Percentiles rank a stretch among this genome's conserved stretches.
These are phyloP conservation scores for Planoprotostelium fungivorum DNA, from an alignment of 78 protist species.

Conservation along the genomic window DNA sequence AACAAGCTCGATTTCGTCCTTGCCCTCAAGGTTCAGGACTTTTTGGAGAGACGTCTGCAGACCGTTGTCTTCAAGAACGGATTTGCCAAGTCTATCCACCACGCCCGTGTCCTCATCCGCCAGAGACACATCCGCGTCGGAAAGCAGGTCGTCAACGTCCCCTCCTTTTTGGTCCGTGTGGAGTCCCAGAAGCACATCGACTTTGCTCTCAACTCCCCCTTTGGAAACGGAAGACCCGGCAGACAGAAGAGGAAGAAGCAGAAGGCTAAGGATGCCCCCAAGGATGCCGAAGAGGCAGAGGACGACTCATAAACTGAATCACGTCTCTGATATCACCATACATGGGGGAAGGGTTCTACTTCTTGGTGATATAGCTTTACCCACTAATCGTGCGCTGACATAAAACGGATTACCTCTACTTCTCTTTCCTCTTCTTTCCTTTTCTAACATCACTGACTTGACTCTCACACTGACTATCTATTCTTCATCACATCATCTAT, in stretches of 20 bases:
- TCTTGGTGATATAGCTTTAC: too few relatives aligned
- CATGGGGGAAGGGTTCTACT: too few relatives aligned
- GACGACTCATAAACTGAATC: neutral
- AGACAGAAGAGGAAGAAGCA: conserved; percentile 86
- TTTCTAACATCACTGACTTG: neutral
- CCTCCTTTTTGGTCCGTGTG: conserved; percentile 98
- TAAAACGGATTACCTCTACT: neutral
- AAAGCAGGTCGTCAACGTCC: conserved; percentile 96
- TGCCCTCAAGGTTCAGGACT: conserved; percentile 89
- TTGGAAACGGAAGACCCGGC: conserved; percentile 92
- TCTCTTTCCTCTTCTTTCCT: neutral
- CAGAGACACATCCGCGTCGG: conserved; percentile 99
- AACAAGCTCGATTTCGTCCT: conserved; percentile 98
- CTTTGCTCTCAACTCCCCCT: conserved; percentile 84
- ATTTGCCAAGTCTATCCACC: conserved; percentile 98
- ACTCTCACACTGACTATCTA: neutral
- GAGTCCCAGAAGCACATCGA: conserved; percentile 96
- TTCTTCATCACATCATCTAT: too few relatives aligned
- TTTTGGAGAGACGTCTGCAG: conserved; percentile 99
- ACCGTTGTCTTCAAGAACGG: conserved; percentile 92
- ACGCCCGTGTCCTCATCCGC: conserved; percentile 98
- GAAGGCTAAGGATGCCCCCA: neutral
- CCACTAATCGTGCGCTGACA: neutral
- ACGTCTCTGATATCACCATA: too few relatives aligned
- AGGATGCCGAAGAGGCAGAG: neutral